Evolutionary conservation across 805 yeast genomes (phyloP), one percentile per base, ranked within the genome.

Genomic region (Alloascoidea hylecoeti): DNA sequence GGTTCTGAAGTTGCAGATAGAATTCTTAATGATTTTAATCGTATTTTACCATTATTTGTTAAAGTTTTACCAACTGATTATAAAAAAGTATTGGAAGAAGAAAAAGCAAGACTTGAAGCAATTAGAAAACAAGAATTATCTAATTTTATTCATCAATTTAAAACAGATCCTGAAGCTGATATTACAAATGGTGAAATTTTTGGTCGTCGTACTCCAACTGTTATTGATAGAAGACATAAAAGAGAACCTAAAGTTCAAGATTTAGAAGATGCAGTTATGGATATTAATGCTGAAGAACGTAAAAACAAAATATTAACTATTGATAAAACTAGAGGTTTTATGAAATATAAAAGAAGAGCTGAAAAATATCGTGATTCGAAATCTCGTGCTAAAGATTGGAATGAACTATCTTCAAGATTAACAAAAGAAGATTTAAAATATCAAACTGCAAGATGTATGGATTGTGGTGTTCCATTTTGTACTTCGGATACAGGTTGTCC

Each of bases 391-490:
- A 70, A 70, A 50, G 96, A 92, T 61, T 92, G 97, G 97, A 73
- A 79, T 46, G 97, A 89, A 62, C 70, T 89, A 57, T 76, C 94
- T 9, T 62, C 74, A 12, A 74, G 95, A 40, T 67, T 89, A 49
- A 66, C 85, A 41, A 81, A 83, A 60, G 86, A 81, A 38, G 97
- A 92, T 48, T 78, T 89, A 52, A 73, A 77, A 56, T 73, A 70
- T 56, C 96, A 89, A 66, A 83, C 97, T 41, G 96, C 97, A 13
- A 76, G 98, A 61, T 89, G 98, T 71, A 89, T 92, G 95, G 97
- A 89, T 63, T 89, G 98, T 69, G 98, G 98, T 68, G 94, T 92
- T 50, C 98, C 98, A 42, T 89, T 89, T 75, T 89, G 98, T 69
- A 94, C 89, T 53, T 80, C 95, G 36, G 97, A 89, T 59, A 82